phyloP scores from a whole-genome alignment of 768 basidiomycete genomes.

The Agrocybe praecox region DNA sequence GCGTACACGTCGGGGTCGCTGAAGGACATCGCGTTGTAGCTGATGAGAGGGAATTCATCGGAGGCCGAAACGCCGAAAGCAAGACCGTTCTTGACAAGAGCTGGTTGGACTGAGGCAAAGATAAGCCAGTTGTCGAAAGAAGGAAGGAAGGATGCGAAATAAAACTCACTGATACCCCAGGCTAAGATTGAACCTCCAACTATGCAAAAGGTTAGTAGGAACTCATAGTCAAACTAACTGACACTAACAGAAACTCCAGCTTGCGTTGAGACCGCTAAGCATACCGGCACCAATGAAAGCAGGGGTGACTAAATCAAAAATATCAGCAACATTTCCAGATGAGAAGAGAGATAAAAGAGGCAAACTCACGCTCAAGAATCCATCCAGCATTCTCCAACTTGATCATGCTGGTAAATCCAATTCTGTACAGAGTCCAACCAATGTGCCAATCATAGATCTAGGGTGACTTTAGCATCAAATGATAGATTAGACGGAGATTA shows the following conservation, averaged over 20 bases:
- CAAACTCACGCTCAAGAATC: conserved; percentile 50
- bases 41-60: conserved; percentile 43
- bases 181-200: conserved; percentile 57
- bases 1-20: conserved; percentile 41
- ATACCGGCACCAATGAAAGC: conserved; percentile 65
- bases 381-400: conserved; percentile 61
- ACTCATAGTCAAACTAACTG: not conserved
- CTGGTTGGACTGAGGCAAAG: conserved; percentile 45
- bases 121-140: not conserved
- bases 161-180: conserved; percentile 55
- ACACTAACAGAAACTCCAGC: conserved; percentile 58
- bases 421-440: conserved; percentile 58
- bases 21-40: conserved; percentile 49
- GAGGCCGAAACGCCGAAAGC: conserved; percentile 43
- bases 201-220: conserved; percentile 22
- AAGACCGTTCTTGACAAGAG: conserved; percentile 52
- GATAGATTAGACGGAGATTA: not conserved
- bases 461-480: not conserved
- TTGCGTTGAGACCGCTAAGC: conserved; percentile 58
- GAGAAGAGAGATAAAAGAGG: not conserved
- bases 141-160: not conserved
- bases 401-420: conserved; percentile 65
- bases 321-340: not conserved
- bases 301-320: conserved; percentile 38
- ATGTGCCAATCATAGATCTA: conserved; percentile 66